These are phyloP conservation scores for Metschnikowia drakensbergensis DNA, from an alignment of 805 yeast genomes.

Conservation along the genomic window DNA sequence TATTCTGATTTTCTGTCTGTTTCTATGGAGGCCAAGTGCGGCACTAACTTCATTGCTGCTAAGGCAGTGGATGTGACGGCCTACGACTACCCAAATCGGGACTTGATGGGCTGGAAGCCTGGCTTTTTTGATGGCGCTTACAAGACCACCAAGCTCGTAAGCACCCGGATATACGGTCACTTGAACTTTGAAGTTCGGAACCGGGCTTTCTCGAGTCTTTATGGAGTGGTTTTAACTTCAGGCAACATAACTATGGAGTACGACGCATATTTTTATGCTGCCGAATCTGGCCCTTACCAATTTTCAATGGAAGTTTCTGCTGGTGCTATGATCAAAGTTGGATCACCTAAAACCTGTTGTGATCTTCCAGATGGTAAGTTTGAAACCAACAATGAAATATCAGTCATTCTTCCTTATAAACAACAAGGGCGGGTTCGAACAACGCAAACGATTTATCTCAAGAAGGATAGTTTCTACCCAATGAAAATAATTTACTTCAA, in stretches of 20 bases:
- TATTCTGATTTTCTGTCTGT: too few relatives aligned
- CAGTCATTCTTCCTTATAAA: background rate
- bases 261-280: conserved; percentile 5
- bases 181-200: background rate
- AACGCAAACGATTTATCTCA: conserved; percentile 1
- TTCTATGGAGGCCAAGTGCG: background rate
- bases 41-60: background rate
- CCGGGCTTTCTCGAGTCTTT: background rate
- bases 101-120: background rate
- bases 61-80: background rate
- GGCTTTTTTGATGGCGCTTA: background rate
- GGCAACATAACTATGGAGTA: conserved; percentile 5
- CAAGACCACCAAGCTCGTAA: background rate
- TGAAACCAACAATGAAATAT: background rate
- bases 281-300: conserved; percentile 1
- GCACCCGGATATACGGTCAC: background rate
- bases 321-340: conserved; percentile 3
- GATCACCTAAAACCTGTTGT: conserved; percentile 7
- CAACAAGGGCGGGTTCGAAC: background rate
- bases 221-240: background rate
- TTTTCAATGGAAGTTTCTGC: background rate
- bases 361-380: background rate
- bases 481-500: conserved; percentile 10
- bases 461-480: conserved; percentile 6
- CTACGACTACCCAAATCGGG: background rate